Evolutionary conservation across 164 flowering plant genomes (phyloP).

Genomic region (Chimonanthus salicifolius): DNA sequence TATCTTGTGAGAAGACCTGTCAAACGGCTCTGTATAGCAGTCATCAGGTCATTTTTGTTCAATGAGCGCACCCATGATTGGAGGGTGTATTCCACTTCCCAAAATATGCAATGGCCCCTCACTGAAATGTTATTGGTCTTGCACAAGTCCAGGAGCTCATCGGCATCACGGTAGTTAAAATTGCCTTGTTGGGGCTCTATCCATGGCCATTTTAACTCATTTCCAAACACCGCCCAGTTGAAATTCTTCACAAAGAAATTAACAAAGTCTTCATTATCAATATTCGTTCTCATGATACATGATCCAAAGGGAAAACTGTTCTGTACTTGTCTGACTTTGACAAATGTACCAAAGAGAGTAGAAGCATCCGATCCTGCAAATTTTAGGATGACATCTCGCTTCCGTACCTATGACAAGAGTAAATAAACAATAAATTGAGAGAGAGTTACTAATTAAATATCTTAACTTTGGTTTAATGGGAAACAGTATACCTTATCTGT

Average conservation of each 20-base stretch:
- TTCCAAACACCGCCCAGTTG: constrained; percentile 93
- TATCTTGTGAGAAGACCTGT: constrained; percentile 70
- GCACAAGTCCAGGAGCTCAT: constrained; percentile 66
- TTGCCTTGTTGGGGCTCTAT: constrained; percentile 81
- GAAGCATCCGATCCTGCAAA: constrained; percentile 40
- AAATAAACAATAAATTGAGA: background rate
- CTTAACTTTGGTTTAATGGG: background rate
- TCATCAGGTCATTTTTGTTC: constrained; percentile 45
- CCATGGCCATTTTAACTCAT: constrained; percentile 94
- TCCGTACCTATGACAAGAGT: constrained; percentile 57
- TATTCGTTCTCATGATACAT: constrained; percentile 61
- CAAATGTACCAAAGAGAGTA: constrained; percentile 33
- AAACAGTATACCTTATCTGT: constrained; percentile 57
- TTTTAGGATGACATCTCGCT: constrained; percentile 75
- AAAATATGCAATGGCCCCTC: constrained; percentile 94
- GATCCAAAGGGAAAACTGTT: constrained; percentile 86
- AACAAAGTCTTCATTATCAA: constrained; percentile 90
- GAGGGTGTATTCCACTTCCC: constrained; percentile 72
- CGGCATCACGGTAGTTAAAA: constrained; percentile 83
- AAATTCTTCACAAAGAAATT: constrained; percentile 68
- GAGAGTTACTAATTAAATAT: background rate
- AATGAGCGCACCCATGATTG: constrained; percentile 69
- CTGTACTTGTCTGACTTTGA: constrained; percentile 60
- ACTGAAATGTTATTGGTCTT: constrained; percentile 41
- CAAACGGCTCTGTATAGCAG: constrained; percentile 78